Evolutionary conservation across 2,329 filamentous ascomycete genomes (phyloP).

Genomic region (Phyllosticta paracitricarpa): DNA sequence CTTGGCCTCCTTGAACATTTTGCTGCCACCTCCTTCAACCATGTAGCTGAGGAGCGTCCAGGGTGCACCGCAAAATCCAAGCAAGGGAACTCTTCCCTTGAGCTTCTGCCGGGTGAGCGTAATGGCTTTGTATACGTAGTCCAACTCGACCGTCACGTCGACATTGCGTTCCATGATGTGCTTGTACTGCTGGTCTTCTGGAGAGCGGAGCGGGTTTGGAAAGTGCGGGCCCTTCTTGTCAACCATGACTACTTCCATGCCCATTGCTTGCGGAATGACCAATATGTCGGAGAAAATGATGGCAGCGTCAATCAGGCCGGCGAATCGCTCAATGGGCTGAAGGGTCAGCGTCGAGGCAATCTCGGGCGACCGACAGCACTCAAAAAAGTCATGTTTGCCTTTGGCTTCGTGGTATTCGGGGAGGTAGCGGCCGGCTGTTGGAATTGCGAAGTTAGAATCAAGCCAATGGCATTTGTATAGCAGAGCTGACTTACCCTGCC

Average conservation of each 20-base stretch:
- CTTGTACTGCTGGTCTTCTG: conserved; percentile 73
- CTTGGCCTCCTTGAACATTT: conserved; percentile 89
- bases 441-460: conserved; percentile 8
- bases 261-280: conserved; percentile 94
- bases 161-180: conserved; percentile 67
- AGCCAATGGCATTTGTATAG: neutral
- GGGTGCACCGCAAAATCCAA: conserved; percentile 92
- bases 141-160: conserved; percentile 74
- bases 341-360: conserved; percentile 88
- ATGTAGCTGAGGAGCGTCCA: conserved; percentile 98
- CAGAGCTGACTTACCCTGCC: conserved; percentile 61
- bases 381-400: conserved; percentile 86
- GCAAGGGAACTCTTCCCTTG: conserved; percentile 77
- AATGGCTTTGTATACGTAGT: conserved; percentile 94
- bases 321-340: conserved; percentile 87
- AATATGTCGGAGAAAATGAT: conserved; percentile 99
- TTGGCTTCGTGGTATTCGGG: conserved; percentile 97
- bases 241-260: conserved; percentile 97
- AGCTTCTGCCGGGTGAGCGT: conserved; percentile 84
- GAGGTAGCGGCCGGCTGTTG: conserved; percentile 81
- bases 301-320: conserved; percentile 82
- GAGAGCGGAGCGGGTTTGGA: conserved; percentile 68
- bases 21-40: conserved; percentile 94
- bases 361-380: conserved; percentile 88
- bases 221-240: conserved; percentile 96